phyloP scores from a whole-genome alignment of 139 green algal species.

The Mesotaenium endlicherianum region DNA sequence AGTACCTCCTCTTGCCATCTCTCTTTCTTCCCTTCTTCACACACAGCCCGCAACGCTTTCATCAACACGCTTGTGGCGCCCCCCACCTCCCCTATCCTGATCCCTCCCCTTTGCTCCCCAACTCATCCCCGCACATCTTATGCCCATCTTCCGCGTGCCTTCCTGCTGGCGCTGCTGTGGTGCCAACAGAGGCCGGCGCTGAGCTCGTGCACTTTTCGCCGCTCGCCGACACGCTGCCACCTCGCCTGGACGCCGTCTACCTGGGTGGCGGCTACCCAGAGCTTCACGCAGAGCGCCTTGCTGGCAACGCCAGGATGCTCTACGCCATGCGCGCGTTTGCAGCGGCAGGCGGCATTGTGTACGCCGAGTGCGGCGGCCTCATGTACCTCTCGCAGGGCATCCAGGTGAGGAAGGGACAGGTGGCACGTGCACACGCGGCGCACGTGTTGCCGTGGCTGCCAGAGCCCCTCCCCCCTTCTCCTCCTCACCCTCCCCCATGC shows the following conservation, averaged over 20 bases:
- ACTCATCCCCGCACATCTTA: too few species aligned
- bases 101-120: too few species aligned
- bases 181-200: conserved; percentile 60
- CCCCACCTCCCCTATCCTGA: too few species aligned
- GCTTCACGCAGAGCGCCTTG: conserved; percentile 66
- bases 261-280: conserved; percentile 81
- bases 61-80: too few species aligned
- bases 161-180: neutral
- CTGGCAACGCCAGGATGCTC: conserved; percentile 62
- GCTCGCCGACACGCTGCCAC: conserved; percentile 77
- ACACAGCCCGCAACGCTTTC: too few species aligned
- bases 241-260: conserved; percentile 73
- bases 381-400: conserved; percentile 79
- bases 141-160: too few species aligned
- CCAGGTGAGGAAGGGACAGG: conserved; percentile 28
- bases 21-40: too few species aligned
- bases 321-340: conserved; percentile 71
- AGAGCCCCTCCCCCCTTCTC: too few species aligned
- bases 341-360: conserved; percentile 77
- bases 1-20: too few species aligned
- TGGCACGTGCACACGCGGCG: neutral
- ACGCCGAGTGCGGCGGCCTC: conserved; percentile 85
- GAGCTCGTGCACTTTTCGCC: conserved; percentile 89
- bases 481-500: neutral
- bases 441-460: neutral